Percentiles rank a stretch among this genome's conserved stretches.
These are phyloP conservation scores for Craterostigma plantagineum DNA, from an alignment of 257 asterid genomes.

Conservation along the genomic window DNA sequence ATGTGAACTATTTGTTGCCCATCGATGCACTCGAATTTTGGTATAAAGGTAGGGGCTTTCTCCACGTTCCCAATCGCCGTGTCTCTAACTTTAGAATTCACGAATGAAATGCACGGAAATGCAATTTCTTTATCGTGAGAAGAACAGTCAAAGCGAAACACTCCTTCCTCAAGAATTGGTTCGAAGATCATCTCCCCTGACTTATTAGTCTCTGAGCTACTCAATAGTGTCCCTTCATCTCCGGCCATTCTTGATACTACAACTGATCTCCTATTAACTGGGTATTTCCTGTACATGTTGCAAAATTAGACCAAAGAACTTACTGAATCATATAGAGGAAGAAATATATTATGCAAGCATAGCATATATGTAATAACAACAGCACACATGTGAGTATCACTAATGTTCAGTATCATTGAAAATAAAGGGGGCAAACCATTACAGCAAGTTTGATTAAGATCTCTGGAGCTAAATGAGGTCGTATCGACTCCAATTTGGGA, in stretches of 20 bases:
- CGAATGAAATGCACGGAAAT: slow-evolving; percentile 69
- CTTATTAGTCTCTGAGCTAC: slow-evolving; percentile 18
- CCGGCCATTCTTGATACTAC: slow-evolving; percentile 38
- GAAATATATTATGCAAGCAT: neutral
- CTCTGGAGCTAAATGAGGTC: too few species aligned
- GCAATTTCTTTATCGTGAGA: slow-evolving; percentile 52
- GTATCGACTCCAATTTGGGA: too few species aligned
- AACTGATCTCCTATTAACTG: slow-evolving; percentile 13
- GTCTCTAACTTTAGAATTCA: slow-evolving; percentile 47
- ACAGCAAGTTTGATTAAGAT: too few species aligned
- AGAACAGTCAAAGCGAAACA: slow-evolving; percentile 85
- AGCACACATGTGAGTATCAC: too few species aligned
- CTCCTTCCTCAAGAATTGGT: slow-evolving; percentile 83
- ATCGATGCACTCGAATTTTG: slow-evolving; percentile 39
- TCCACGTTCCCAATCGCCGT: slow-evolving; percentile 27
- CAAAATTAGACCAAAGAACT: neutral
- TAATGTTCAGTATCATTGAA: too few species aligned
- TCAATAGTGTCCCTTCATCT: slow-evolving; percentile 15
- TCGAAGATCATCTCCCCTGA: slow-evolving; percentile 59
- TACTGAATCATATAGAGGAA: neutral
- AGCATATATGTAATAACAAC: too few species aligned
- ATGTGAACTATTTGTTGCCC: slow-evolving; percentile 58
- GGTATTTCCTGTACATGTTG: neutral
- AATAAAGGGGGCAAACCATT: too few species aligned
- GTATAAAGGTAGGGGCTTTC: slow-evolving; percentile 38